Conservation (phyloP, 768 basidiomycete genomes). For the Lentinula raphanica region DNA sequence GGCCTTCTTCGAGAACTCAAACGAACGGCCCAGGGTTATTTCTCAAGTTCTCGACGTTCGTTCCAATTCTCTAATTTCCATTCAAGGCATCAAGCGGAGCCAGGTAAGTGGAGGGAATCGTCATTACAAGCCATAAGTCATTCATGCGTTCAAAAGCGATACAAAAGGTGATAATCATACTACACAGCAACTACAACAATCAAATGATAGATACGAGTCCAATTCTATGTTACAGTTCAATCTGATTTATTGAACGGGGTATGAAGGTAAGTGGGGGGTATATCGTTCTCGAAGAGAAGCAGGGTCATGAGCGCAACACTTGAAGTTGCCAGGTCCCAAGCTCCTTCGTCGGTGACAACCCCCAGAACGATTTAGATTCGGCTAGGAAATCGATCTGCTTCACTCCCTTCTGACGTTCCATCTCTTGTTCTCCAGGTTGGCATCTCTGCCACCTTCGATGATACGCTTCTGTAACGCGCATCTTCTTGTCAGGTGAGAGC, state of each 20-base stretch:
- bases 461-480: constrained; percentile 12
- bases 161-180: background rate
- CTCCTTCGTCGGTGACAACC: constrained; percentile 20
- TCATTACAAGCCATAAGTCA: background rate
- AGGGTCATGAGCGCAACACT: constrained; percentile 13
- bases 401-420: constrained; percentile 31
- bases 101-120: background rate
- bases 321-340: constrained; percentile 24
- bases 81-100: background rate
- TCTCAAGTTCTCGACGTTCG: background rate
- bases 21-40: background rate
- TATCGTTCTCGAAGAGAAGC: constrained; percentile 11
- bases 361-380: constrained; percentile 22
- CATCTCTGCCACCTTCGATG: constrained; percentile 9
- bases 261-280: constrained; percentile 11
- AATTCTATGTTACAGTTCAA: background rate
- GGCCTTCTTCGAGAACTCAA: background rate
- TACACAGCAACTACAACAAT: background rate
- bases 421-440: background rate
- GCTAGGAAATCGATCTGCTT: constrained; percentile 36
- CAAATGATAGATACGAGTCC: too few species aligned
- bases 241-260: background rate
- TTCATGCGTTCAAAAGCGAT: background rate
- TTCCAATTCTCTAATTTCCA: background rate
- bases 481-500: constrained; percentile 1